Base-by-base conservation (phyloP, 2,329 filamentous ascomycete species). In the Cercospora berteroae region DNA sequence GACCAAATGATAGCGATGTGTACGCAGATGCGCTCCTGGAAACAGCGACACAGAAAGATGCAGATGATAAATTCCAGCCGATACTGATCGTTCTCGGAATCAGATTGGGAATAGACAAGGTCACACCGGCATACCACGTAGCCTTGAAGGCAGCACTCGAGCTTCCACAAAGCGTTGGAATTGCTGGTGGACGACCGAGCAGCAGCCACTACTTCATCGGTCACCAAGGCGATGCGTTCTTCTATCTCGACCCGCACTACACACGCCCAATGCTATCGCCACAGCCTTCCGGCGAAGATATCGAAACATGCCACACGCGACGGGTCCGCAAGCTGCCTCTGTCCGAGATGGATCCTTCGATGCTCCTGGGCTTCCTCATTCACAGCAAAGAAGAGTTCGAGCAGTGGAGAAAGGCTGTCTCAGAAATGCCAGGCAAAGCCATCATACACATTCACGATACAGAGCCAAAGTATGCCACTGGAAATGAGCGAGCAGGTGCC, bases 291-390 rank as follows among this genome's bases (percentile, higher is more conserved):
- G 75, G 83, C 7, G 90, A 92, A 73, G 93, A 98, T 67, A 78
- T 97, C 16, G 87, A 90, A 64, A 90, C 90, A 0, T 97, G 93
- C 75, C 94, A 99, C 77, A 98, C 94, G 0, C 87, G 92, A 60
- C 89, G 94, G 58, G 81, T 99, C 18, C 88, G 94, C 42, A 87
- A 91, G 65, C 84, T 99, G 31, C 90, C 95, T 72, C 86, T 99
- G 59, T 88, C 89, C 67, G 94, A 98, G 76, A 95, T 99, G 92
- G 95, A 99, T 75, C 95, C 95, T 0, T 97, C 93, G 76, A 99
- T 99, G 95, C 82, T 99, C 50, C 92, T 99, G 71, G 94, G 93
- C 4, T 98, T 98, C 75, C 81, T 99, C 39, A 93, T 99, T 69
- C 87, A 85, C 48, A 88, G 91, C 66, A 89, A 94, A 73, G 85